Conservation (phyloP, 495 filamentous ascomycete genomes). For the Xylaria longipes region DNA sequence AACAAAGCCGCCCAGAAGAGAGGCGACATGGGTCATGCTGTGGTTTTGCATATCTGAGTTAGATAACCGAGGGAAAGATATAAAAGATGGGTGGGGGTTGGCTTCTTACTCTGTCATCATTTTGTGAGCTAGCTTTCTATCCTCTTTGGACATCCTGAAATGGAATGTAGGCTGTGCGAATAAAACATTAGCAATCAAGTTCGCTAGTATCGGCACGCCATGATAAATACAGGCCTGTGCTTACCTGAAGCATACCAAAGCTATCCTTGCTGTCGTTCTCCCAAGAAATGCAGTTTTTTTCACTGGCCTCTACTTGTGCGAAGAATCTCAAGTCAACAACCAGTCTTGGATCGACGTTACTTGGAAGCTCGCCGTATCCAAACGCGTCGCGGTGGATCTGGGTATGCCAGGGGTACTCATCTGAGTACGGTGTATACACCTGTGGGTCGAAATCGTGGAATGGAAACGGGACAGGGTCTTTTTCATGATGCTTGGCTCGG, state of each 20-base stretch:
- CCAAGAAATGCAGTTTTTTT: not conserved
- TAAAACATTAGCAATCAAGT: not conserved
- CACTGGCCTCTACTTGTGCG: not conserved
- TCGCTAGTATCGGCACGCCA: not conserved
- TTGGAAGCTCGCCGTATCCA: not conserved
- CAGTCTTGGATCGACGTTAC: not conserved
- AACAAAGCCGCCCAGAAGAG: constrained; percentile 4
- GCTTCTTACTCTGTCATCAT: constrained; percentile 24
- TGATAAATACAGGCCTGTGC: not conserved
- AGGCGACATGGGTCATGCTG: constrained; percentile 16
- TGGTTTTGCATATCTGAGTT: not conserved
- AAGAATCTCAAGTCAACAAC: not conserved
- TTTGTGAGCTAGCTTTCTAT: not conserved
- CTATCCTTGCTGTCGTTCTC: not conserved
- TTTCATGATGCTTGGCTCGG: not conserved
- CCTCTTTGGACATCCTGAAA: not conserved
- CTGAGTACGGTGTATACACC: not conserved
- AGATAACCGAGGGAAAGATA: not conserved
- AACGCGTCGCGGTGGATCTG: constrained; percentile 7
- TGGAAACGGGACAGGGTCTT: not conserved
- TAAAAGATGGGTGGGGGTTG: not conserved
- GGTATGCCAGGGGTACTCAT: not conserved
- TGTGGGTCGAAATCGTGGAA: not conserved
- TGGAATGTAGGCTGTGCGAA: not conserved
- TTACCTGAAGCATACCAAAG: constrained; percentile 5